Percentiles rank a stretch among this genome's conserved stretches.
Conservation (phyloP, 306 rosid genomes). For the Mimosa pudica region DNA sequence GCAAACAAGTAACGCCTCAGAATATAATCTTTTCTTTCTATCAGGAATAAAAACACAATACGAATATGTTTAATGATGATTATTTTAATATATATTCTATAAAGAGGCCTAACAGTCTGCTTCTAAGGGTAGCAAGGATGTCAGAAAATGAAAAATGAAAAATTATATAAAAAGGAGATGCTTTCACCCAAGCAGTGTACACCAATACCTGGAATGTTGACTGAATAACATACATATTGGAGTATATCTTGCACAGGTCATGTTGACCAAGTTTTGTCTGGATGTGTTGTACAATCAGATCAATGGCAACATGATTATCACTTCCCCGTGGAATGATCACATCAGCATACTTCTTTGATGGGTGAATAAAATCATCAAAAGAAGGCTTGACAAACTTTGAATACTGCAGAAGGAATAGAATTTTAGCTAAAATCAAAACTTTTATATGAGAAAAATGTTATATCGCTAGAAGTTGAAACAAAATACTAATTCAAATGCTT, state of each 20-base stretch:
- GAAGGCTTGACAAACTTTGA: constrained; percentile 99
- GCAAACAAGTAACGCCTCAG: background rate
- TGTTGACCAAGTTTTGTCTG: constrained; percentile 96
- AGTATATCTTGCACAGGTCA: constrained; percentile 91
- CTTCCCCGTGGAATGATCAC: constrained; percentile 98
- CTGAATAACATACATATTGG: constrained; percentile 84
- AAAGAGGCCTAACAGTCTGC: background rate
- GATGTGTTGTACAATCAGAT: constrained; percentile 94
- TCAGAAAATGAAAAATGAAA: background rate
- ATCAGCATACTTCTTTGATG: constrained; percentile 98
- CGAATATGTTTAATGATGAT: background rate
- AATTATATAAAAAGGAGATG: background rate
- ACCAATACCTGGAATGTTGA: constrained; percentile 91
- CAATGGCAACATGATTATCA: constrained; percentile 97
- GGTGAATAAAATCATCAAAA: constrained; percentile 94
- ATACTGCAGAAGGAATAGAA: constrained; percentile 58
- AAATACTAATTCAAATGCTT: constrained; percentile 15
- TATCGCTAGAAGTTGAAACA: background rate
- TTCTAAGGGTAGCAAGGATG: background rate
- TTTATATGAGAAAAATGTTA: background rate
- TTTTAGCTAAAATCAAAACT: constrained; percentile 7
- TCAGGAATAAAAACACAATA: background rate
- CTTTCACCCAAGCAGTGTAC: background rate
- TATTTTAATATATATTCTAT: background rate
- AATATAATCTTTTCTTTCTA: background rate